Conservation (phyloP, 179 eudicot genomes). For the Actinidia chinensis region DNA sequence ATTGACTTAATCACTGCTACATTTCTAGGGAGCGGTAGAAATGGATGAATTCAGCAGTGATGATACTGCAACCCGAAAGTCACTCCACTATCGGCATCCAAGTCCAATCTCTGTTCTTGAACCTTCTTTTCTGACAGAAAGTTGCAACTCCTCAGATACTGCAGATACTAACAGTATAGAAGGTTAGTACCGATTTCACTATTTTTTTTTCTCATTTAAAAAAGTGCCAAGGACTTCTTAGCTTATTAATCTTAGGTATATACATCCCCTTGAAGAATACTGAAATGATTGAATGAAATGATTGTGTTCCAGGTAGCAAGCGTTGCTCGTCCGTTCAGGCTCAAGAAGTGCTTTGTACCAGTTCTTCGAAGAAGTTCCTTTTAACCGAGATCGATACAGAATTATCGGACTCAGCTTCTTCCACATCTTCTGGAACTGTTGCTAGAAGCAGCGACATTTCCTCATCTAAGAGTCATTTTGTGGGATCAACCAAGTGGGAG, state of each 20-base stretch:
- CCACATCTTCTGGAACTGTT: slow-evolving; percentile 29
- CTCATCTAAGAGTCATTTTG: background rate
- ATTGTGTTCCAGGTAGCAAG: slow-evolving; percentile 55
- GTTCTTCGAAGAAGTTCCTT: slow-evolving; percentile 38
- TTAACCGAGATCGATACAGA: slow-evolving; percentile 53
- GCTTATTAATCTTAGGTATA: too few relatives aligned
- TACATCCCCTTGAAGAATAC: too few relatives aligned
- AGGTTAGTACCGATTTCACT: slow-evolving; percentile 38
- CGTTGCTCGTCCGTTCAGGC: slow-evolving; percentile 56
- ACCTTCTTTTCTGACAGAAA: slow-evolving; percentile 54
- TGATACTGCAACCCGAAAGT: slow-evolving; percentile 39
- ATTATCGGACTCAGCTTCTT: slow-evolving; percentile 61
- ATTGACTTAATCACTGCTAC: slow-evolving; percentile 7
- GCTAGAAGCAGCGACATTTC: slow-evolving; percentile 16
- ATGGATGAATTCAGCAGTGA: slow-evolving; percentile 39
- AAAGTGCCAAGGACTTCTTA: too few relatives aligned
- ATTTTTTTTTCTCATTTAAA: too few relatives aligned
- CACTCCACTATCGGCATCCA: slow-evolving; percentile 46
- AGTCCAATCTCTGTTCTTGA: slow-evolving; percentile 84
- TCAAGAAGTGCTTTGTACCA: slow-evolving; percentile 35
- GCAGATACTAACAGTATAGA: slow-evolving; percentile 49
- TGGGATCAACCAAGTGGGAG: slow-evolving; percentile 50
- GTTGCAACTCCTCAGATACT: slow-evolving; percentile 74
- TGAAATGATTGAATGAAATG: background rate
- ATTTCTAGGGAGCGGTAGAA: slow-evolving; percentile 41